phyloP scores from a whole-genome alignment of 2,329 filamentous ascomycete species.

The Curvularia spicifera region DNA sequence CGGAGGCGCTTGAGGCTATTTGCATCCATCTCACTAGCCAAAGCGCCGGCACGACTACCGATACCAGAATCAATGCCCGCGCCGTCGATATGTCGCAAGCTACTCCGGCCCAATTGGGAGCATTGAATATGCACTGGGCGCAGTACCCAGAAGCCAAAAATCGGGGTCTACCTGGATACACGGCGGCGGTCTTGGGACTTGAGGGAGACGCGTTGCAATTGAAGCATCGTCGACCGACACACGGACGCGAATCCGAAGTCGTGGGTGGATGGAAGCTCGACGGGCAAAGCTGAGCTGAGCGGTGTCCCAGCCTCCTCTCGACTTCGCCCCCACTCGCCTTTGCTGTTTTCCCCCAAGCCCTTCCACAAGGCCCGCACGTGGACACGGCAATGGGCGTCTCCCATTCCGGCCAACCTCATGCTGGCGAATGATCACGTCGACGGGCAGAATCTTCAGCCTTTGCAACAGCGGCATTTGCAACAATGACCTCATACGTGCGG shows the following conservation, averaged over 20 bases:
- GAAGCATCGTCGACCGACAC: neutral
- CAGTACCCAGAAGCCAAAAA: neutral
- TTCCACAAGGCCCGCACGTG: neutral
- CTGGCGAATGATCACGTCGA: constrained; percentile 1
- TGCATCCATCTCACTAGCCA: neutral
- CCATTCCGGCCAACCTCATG: neutral
- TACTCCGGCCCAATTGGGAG: constrained; percentile 1
- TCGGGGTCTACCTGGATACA: neutral
- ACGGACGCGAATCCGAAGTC: neutral
- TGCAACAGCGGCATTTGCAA: neutral
- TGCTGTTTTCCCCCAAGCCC: neutral
- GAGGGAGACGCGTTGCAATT: neutral
- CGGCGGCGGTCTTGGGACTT: neutral
- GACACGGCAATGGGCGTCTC: neutral
- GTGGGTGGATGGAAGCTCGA: neutral
- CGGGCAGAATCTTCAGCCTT: neutral
- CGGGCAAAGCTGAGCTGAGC: neutral
- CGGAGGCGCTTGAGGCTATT: neutral
- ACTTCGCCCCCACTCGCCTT: neutral
- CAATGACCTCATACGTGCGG: constrained; percentile 22
- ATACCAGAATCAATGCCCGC: constrained; percentile 19
- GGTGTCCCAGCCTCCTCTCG: neutral
- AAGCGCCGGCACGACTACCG: constrained; percentile 15
- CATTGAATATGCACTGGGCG: constrained; percentile 4
- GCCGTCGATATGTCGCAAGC: constrained; percentile 1